Percentiles rank a stretch among this genome's conserved stretches.
Evolutionary conservation across 2,329 filamentous ascomycete species (phyloP).

Genomic region (Stemphylium beticola): DNA sequence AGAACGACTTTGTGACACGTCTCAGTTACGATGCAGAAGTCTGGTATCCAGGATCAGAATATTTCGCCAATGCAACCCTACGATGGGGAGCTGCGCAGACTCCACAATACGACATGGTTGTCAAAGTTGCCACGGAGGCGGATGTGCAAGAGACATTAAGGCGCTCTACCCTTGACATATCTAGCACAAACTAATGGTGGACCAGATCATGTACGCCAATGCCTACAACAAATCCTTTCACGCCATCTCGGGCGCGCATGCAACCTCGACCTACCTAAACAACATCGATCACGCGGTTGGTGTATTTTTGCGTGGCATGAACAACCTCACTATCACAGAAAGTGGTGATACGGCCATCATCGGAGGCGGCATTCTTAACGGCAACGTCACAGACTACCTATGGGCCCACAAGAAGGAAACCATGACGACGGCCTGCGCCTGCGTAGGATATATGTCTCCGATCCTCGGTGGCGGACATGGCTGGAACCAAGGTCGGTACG

Average conservation of each 20-base stretch:
- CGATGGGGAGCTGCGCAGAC: conserved; percentile 26
- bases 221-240: conserved; percentile 42
- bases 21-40: conserved; percentile 6
- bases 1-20: neutral
- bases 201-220: conserved; percentile 29
- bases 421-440: conserved; percentile 29
- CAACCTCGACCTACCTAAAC: conserved; percentile 31
- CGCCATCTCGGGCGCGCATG: conserved; percentile 47
- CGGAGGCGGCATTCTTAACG: conserved; percentile 33
- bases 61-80: conserved; percentile 15
- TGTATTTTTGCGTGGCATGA: conserved; percentile 39
- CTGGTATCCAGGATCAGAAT: conserved; percentile 15
- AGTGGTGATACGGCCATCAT: conserved; percentile 28
- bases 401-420: conserved; percentile 37
- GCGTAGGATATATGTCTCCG: conserved; percentile 61
- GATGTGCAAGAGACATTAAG: conserved; percentile 30
- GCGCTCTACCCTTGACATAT: neutral
- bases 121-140: conserved; percentile 25
- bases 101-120: conserved; percentile 24
- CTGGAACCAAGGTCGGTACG: conserved; percentile 58
- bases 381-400: conserved; percentile 32
- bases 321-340: conserved; percentile 29
- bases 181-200: neutral
- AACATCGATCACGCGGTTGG: conserved; percentile 36
- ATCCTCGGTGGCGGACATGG: conserved; percentile 65